phyloP scores from a whole-genome alignment of 208 protist genomes.

The Trypanosoma cruzi region DNA sequence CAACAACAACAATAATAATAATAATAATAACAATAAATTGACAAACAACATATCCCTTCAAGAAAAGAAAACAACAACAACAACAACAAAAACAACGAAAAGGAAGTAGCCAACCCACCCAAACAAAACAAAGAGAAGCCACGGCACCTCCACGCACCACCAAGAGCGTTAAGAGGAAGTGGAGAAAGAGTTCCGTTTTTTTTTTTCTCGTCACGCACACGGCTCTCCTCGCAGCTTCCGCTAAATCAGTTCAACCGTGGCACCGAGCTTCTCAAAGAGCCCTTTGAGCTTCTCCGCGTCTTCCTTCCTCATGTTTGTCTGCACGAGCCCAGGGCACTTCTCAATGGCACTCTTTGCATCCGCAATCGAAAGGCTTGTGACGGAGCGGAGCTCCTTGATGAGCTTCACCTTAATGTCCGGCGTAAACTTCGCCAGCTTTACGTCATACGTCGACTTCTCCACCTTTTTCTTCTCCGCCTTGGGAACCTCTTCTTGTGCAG shows the following conservation, averaged over 20 bases:
- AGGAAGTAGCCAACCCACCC: no score
- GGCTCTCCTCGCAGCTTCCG: no score
- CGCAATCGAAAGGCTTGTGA: constrained; percentile 83
- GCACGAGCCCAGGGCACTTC: constrained; percentile 89
- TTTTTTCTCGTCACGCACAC: no score
- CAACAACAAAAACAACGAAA: not conserved
- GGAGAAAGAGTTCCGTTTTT: constrained; percentile 6
- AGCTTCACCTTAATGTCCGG: constrained; percentile 91
- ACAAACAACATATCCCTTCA: not conserved
- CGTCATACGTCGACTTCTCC: constrained; percentile 88
- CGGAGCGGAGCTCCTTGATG: constrained; percentile 90
- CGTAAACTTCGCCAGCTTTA: constrained; percentile 86
- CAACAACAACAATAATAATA: no score
- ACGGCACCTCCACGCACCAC: not conserved
- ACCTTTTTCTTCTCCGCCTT: constrained; percentile 92
- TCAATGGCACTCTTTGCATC: constrained; percentile 92
- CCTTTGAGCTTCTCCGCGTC: constrained; percentile 92
- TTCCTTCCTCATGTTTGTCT: constrained; percentile 83
- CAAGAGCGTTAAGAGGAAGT: not conserved
- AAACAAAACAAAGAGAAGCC: not conserved
- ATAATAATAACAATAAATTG: not conserved
- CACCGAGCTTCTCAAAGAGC: constrained; percentile 89
- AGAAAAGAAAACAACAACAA: not conserved
- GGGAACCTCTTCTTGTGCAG: constrained; percentile 39
- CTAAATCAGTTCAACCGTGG: constrained; percentile 88